phyloP scores from a whole-genome alignment of 106 monocot species.

The Dendrobium nobile region DNA sequence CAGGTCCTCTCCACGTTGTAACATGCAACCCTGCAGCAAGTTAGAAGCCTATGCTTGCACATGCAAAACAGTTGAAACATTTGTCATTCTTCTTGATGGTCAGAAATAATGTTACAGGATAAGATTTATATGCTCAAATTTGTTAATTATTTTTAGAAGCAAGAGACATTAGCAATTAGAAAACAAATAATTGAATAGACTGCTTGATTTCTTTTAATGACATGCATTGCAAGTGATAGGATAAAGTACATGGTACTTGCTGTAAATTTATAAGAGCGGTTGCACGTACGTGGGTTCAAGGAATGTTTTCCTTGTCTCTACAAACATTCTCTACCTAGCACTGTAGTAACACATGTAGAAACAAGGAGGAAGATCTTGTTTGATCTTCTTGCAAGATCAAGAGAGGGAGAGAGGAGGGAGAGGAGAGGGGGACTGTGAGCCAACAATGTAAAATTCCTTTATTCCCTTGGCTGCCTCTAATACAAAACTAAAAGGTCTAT shows the following conservation, averaged over 20 bases:
- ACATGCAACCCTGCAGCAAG: not conserved
- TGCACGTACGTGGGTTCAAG: too few relatives aligned
- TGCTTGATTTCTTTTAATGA: not conserved
- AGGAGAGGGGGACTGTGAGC: too few relatives aligned
- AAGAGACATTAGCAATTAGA: not conserved
- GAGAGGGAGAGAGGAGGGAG: too few relatives aligned
- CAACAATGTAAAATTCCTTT: too few relatives aligned
- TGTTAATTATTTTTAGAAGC: not conserved
- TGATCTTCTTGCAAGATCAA: too few relatives aligned
- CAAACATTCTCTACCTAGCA: too few relatives aligned
- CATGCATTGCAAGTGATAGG: not conserved
- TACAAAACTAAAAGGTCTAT: too few relatives aligned
- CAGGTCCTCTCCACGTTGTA: not conserved
- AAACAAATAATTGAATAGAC: not conserved
- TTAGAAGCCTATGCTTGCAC: not conserved
- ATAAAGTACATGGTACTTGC: not conserved
- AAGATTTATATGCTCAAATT: not conserved
- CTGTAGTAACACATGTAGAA: too few relatives aligned
- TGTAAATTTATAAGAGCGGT: too few relatives aligned
- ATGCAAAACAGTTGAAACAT: not conserved
- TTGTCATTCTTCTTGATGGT: not conserved
- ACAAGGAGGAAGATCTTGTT: too few relatives aligned
- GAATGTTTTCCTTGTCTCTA: too few relatives aligned
- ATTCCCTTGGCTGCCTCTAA: too few relatives aligned
- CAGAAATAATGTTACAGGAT: not conserved